Conservation (phyloP, 2,329 filamentous ascomycete species). For the Beauveria scarabaeidicola region DNA sequence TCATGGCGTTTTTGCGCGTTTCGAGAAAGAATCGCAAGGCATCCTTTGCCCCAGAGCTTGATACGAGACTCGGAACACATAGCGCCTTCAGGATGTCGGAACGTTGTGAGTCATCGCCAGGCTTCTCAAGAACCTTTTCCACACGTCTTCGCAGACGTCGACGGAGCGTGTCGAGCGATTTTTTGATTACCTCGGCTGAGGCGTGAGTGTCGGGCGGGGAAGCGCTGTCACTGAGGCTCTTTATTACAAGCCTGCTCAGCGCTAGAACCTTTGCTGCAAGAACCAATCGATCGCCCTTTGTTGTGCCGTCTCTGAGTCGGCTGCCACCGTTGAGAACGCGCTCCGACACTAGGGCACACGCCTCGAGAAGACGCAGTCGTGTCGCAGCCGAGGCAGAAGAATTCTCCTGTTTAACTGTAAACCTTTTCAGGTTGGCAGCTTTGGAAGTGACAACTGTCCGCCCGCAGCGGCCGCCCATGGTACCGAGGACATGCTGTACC, state of each 20-base stretch:
- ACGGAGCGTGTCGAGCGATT: conserved; percentile 53
- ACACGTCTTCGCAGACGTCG: conserved; percentile 58
- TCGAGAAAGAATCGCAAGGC: conserved; percentile 71
- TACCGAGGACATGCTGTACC: conserved; percentile 62
- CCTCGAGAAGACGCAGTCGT: conserved; percentile 41
- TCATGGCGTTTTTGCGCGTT: conserved; percentile 61
- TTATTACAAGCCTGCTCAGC: conserved; percentile 65
- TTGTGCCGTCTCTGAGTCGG: conserved; percentile 20
- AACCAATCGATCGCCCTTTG: conserved; percentile 43
- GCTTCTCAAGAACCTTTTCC: conserved; percentile 58
- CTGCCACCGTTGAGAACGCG: conserved; percentile 37
- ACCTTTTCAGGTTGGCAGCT: conserved; percentile 44
- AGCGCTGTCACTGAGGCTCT: conserved; percentile 52
- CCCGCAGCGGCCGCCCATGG: conserved; percentile 71
- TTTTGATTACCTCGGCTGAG: conserved; percentile 52
- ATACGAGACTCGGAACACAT: conserved; percentile 73
- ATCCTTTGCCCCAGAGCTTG: conserved; percentile 71
- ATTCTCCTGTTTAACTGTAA: conserved; percentile 26
- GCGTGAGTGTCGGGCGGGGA: conserved; percentile 25
- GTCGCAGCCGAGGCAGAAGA: conserved; percentile 28
- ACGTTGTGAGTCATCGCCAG: conserved; percentile 42
- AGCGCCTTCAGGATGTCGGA: conserved; percentile 61
- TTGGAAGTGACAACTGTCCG: conserved; percentile 61
- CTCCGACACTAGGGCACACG: conserved; percentile 40
- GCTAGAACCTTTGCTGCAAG: conserved; percentile 64